Evolutionary conservation across 495 filamentous ascomycete genomes (phyloP).

Genomic region (Bacidia gigantensis): DNA sequence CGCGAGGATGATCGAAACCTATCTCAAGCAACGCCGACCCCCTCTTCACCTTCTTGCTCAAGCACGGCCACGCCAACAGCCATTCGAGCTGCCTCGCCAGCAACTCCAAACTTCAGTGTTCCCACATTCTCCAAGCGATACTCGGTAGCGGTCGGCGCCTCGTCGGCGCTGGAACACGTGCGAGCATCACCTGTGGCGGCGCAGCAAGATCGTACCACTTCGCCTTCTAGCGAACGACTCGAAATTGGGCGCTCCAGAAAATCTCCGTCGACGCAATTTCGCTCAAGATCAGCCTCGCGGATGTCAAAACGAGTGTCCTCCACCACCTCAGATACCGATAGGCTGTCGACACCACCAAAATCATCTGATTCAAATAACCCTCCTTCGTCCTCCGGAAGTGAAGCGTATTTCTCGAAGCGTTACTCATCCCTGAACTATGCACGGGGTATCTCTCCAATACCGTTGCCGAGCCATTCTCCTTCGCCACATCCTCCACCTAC

Average conservation of each 20-base stretch:
- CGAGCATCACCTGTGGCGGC: constrained; percentile 8
- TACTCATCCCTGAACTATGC: constrained; percentile 18
- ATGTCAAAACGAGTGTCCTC: not conserved
- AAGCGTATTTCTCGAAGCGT: constrained; percentile 10
- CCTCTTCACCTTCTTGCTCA: constrained; percentile 5
- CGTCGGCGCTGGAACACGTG: not conserved
- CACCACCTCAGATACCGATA: not conserved
- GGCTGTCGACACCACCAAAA: constrained; percentile 1
- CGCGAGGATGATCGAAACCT: not conserved
- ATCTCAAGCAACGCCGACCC: constrained; percentile 19
- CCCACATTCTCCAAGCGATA: constrained; percentile 32
- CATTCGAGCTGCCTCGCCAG: constrained; percentile 21
- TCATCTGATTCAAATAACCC: constrained; percentile 6
- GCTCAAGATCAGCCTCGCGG: not conserved
- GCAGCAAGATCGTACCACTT: not conserved
- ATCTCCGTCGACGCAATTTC: not conserved
- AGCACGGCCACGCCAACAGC: constrained; percentile 15
- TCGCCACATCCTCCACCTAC: constrained; percentile 18
- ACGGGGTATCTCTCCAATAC: constrained; percentile 13
- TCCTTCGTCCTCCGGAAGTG: constrained; percentile 1
- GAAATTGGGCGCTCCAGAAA: not conserved
- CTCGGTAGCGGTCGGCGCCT: constrained; percentile 5
- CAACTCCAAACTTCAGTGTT: constrained; percentile 39
- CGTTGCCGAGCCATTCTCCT: constrained; percentile 3
- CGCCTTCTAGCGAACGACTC: not conserved